Conservation (phyloP, 2,329 filamentous ascomycete genomes). For the Karstenula rhodostoma region DNA sequence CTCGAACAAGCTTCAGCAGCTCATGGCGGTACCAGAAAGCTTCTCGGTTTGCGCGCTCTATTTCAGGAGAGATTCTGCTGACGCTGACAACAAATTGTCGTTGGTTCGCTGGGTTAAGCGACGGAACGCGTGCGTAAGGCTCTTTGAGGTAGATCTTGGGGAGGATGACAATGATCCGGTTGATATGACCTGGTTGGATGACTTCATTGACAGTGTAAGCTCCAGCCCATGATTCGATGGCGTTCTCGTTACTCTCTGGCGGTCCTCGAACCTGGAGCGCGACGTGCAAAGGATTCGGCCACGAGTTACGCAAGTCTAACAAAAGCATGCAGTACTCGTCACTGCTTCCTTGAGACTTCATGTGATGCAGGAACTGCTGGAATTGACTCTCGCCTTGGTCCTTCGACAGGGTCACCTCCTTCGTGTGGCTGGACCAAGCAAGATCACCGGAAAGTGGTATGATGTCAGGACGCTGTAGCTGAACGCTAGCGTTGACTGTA, state of each 20-base stretch:
- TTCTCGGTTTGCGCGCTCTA: constrained; percentile 79
- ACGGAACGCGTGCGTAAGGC: constrained; percentile 79
- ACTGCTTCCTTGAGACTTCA: constrained; percentile 52
- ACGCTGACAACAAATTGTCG: constrained; percentile 92
- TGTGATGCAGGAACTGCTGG: constrained; percentile 54
- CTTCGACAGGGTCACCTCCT: not conserved
- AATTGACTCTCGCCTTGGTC: constrained; percentile 52
- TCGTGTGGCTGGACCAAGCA: constrained; percentile 64
- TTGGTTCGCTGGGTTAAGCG: constrained; percentile 80
- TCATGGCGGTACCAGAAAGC: constrained; percentile 91
- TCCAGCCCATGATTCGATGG: constrained; percentile 28
- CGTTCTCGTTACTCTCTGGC: constrained; percentile 8
- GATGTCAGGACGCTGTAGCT: constrained; percentile 81
- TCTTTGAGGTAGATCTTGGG: constrained; percentile 79
- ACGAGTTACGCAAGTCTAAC: constrained; percentile 86
- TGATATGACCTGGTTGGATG: constrained; percentile 68
- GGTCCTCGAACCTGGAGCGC: constrained; percentile 60
- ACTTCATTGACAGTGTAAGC: constrained; percentile 50
- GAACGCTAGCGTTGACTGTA: constrained; percentile 90
- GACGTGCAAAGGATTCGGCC: constrained; percentile 80
- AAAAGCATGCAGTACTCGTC: constrained; percentile 79
- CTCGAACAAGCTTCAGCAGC: constrained; percentile 74
- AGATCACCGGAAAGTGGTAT: constrained; percentile 75
- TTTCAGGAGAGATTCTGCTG: constrained; percentile 78
- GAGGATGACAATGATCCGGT: constrained; percentile 77